Conservation (phyloP, 768 basidiomycete species). For the Mycena rebaudengoi region DNA sequence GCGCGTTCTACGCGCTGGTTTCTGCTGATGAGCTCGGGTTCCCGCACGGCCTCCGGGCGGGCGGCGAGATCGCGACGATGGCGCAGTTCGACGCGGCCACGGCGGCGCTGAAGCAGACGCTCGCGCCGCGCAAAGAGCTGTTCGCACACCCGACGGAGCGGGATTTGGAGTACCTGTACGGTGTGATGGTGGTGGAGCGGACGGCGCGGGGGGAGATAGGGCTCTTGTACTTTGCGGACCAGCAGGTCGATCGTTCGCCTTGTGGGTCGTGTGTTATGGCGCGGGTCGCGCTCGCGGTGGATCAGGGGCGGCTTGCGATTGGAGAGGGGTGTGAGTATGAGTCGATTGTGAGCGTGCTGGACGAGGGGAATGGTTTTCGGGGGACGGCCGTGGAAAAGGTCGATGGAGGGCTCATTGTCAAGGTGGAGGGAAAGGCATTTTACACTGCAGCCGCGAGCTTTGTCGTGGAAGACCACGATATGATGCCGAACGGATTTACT, state of each 20-base stretch:
- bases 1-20: slow-evolving; percentile 51
- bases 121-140: slow-evolving; percentile 30
- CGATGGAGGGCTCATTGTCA: slow-evolving; percentile 31
- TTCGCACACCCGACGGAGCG: slow-evolving; percentile 40
- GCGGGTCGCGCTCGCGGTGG: slow-evolving; percentile 45
- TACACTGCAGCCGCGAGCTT: slow-evolving; percentile 39
- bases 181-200: slow-evolving; percentile 46
- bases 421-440: slow-evolving; percentile 40
- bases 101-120: slow-evolving; percentile 34
- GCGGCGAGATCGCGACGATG: slow-evolving; percentile 7
- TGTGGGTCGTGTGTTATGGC: slow-evolving; percentile 49
- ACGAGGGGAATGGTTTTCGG: slow-evolving; percentile 32
- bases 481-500: slow-evolving; percentile 18
- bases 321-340: slow-evolving; percentile 42
- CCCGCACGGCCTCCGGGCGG: slow-evolving; percentile 27
- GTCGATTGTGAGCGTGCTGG: slow-evolving; percentile 39
- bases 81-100: slow-evolving; percentile 41
- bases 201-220: slow-evolving; percentile 28
- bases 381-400: slow-evolving; percentile 33
- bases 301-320: slow-evolving; percentile 34
- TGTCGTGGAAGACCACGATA: slow-evolving; percentile 24
- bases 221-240: slow-evolving; percentile 48
- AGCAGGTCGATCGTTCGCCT: slow-evolving; percentile 50
- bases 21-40: slow-evolving; percentile 45
- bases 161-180: slow-evolving; percentile 47